Conservation (phyloP, 2,329 filamentous ascomycete genomes). For the Diaporthe sp. region DNA sequence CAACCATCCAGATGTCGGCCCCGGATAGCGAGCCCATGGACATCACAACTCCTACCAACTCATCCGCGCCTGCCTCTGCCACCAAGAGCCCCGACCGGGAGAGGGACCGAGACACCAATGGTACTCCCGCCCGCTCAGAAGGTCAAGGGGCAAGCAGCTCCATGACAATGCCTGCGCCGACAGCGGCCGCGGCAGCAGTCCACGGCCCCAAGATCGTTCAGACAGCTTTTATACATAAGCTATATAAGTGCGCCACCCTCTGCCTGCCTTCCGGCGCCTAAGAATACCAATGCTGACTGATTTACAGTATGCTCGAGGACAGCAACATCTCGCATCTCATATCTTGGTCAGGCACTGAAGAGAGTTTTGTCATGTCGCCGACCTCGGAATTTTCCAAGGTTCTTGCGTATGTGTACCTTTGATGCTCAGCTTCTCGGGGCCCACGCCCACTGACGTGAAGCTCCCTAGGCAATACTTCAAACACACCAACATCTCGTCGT, state of each 20-base stretch:
- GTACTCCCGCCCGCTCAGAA: conserved; percentile 52
- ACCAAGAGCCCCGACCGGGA: conserved; percentile 60
- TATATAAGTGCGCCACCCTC: conserved; percentile 83
- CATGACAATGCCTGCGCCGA: conserved; percentile 65
- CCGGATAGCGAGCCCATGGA: conserved; percentile 74
- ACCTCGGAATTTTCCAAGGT: conserved; percentile 99
- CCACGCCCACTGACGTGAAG: conserved; percentile 37
- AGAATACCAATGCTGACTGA: conserved; percentile 24
- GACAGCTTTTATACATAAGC: conserved; percentile 98
- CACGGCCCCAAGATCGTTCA: conserved; percentile 98
- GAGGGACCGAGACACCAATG: conserved; percentile 56
- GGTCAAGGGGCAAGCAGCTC: conserved; percentile 50
- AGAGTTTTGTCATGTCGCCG: conserved; percentile 99
- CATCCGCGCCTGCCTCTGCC: conserved; percentile 58
- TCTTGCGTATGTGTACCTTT: conserved; percentile 79
- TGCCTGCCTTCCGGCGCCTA: neutral
- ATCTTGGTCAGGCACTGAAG: conserved; percentile 92
- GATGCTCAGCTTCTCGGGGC: conserved; percentile 42
- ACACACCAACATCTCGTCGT: conserved; percentile 98
- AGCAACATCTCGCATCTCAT: conserved; percentile 93
- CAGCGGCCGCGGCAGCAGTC: conserved; percentile 78
- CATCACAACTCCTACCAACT: conserved; percentile 67
- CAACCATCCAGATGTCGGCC: conserved; percentile 71
- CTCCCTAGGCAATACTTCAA: conserved; percentile 92
- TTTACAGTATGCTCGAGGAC: conserved; percentile 94